A percentile compares a stretch with the other conserved stretches of the same genome.
Conservation (phyloP, 1,139 yeast genomes). For the Saccharomyces uvarum region DNA sequence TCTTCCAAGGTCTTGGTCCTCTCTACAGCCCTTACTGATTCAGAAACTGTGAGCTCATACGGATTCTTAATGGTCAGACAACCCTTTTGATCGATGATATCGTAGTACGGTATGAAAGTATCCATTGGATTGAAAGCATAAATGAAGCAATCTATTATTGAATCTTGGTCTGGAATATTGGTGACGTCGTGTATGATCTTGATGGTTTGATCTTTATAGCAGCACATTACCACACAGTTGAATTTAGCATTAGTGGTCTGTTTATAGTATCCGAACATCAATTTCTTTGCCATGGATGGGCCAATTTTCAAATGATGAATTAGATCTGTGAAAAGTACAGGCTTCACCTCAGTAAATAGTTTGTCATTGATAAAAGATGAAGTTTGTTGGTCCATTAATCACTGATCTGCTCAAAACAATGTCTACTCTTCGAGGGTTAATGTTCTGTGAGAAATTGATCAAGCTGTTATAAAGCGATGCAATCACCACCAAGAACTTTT, state of each 20-base stretch:
- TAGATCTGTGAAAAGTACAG: slow-evolving; percentile 28
- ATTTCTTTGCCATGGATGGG: slow-evolving; percentile 23
- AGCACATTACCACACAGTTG: slow-evolving; percentile 25
- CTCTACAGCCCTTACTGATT: not conserved
- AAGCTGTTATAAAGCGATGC: not conserved
- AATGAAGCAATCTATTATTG: slow-evolving; percentile 26
- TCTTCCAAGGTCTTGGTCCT: not conserved
- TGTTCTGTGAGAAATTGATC: not conserved
- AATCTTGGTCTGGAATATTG: slow-evolving; percentile 7
- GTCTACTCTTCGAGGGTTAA: not conserved
- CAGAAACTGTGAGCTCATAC: slow-evolving; percentile 6
- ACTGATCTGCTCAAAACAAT: not conserved
- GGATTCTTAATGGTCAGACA: slow-evolving; percentile 21
- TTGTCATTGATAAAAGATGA: slow-evolving; percentile 14
- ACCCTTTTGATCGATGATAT: slow-evolving; percentile 15
- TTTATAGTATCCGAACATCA: slow-evolving; percentile 26
- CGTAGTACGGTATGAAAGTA: slow-evolving; percentile 22
- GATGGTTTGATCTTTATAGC: slow-evolving; percentile 16
- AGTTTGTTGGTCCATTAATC: slow-evolving; percentile 1
- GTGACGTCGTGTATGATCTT: slow-evolving; percentile 20
- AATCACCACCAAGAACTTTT: not conserved
- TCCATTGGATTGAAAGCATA: slow-evolving; percentile 31
- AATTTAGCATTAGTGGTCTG: slow-evolving; percentile 20
- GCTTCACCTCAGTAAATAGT: slow-evolving; percentile 20
- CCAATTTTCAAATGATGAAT: slow-evolving; percentile 21